Evolutionary conservation across 805 yeast genomes (phyloP), one percentile per base, ranked within the genome.

Genomic region (Danielia reshetovae): DNA sequence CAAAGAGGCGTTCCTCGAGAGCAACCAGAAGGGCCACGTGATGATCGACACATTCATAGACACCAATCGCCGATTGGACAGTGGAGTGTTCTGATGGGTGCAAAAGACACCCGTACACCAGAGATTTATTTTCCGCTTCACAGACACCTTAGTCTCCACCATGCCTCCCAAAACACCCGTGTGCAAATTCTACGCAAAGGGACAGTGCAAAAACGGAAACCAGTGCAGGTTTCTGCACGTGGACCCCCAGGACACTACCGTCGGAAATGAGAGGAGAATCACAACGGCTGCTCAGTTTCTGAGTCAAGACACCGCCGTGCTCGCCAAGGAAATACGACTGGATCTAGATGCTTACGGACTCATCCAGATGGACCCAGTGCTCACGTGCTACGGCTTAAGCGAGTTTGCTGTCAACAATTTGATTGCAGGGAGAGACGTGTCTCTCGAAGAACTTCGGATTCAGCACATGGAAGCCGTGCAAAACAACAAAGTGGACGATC

Each of bases 381-480:
- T 70, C 3, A 65, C 81, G 0, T 57, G 72, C 1, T 74, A 70
- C 51, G 75, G 82, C 17, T 48, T 73, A n/a, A 66, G 62, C 1
- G 49, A 52, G 3, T 78, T 78, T 1, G 74, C 75, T 0, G 62
- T 64, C 7, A 61, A 64, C 29, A 75, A 73, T 45, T 47, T 78
- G 27, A 72, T 77, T 7, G 44, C 57, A 2, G 74, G 70, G 1
- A 57, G 84, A 47, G 83, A 79, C 40, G 50, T 69, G 15, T 75
- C 81, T 0, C 60, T 57, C 15, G 83, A 77, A 39, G 83, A 78
- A 45, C 55, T 65, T 13, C 55, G 83, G 36, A 55, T 69, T 33
- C 67, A 68, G 40, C 74, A 59, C 39, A 55, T 61, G 41, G 65
- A 67, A 33, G 75, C 80, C 0, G 57, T 49, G 29, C 48, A 56